Percentiles rank a stretch among this genome's conserved stretches.
These are phyloP conservation scores for Dactylellina sp. DNA, from an alignment of 2,329 filamentous ascomycete genomes.

Conservation along the genomic window DNA sequence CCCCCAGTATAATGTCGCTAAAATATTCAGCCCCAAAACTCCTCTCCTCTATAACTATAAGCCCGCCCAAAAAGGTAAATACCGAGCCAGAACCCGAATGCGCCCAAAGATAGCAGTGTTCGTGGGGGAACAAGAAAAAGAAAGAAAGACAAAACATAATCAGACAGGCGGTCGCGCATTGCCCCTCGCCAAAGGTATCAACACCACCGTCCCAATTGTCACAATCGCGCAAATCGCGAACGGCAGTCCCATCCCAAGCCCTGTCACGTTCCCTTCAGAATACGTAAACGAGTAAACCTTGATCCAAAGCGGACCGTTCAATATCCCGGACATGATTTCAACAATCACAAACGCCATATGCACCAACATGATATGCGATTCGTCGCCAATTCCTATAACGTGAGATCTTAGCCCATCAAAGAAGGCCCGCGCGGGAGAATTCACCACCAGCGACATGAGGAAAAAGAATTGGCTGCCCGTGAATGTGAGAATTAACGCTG, in stretches of 20 bases:
- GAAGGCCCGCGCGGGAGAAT: slow-evolving; percentile 39
- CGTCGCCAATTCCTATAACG: slow-evolving; percentile 31
- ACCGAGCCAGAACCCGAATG: neutral
- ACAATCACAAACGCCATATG: slow-evolving; percentile 53
- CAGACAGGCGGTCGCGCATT: slow-evolving; percentile 5
- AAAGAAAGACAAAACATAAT: neutral
- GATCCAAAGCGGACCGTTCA: slow-evolving; percentile 55
- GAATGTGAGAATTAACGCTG: slow-evolving; percentile 27
- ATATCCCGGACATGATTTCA: slow-evolving; percentile 47
- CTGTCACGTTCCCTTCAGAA: slow-evolving; percentile 46
- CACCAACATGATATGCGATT: slow-evolving; percentile 51
- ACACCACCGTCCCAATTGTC: slow-evolving; percentile 18
- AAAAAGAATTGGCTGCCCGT: slow-evolving; percentile 29
- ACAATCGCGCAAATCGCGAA: slow-evolving; percentile 46
- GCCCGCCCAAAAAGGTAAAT: neutral
- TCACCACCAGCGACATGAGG: slow-evolving; percentile 39
- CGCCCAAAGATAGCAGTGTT: too few relatives aligned
- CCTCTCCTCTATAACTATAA: too few relatives aligned
- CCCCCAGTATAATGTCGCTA: too few relatives aligned
- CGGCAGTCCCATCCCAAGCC: slow-evolving; percentile 49
- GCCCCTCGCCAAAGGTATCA: slow-evolving; percentile 37
- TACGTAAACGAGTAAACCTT: slow-evolving; percentile 52
- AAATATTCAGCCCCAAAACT: too few relatives aligned
- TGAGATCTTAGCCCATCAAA: slow-evolving; percentile 48
- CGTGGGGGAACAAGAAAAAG: too few relatives aligned